A percentile compares a stretch with the other conserved stretches of the same genome.
These are phyloP conservation scores for Letharia columbiana DNA, from an alignment of 495 filamentous ascomycete genomes.

Conservation along the genomic window DNA sequence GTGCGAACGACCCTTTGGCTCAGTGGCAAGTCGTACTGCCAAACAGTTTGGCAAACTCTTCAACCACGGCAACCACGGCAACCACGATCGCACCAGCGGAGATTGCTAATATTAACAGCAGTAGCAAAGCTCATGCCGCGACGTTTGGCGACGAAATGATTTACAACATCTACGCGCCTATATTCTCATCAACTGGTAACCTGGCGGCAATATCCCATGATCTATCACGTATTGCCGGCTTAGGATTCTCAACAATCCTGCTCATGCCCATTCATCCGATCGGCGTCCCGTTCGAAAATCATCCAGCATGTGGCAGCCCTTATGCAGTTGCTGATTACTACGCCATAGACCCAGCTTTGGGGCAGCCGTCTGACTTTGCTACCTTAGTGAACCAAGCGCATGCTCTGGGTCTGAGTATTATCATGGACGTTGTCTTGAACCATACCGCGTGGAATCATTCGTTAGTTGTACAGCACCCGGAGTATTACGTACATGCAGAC, in stretches of 20 bases:
- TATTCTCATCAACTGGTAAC: conserved; percentile 6
- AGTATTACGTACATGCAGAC: conserved; percentile 5
- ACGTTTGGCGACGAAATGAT: not conserved
- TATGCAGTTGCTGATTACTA: conserved; percentile 8
- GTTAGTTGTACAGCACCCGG: not conserved
- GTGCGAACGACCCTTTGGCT: conserved; percentile 2
- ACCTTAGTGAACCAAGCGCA: conserved; percentile 1
- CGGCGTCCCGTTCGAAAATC: not conserved
- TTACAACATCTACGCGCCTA: conserved; percentile 7
- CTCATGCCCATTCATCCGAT: conserved; percentile 7
- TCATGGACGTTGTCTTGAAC: conserved; percentile 11
- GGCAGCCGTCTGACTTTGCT: not conserved
- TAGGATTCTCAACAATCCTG: conserved; percentile 8
- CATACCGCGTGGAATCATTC: conserved; percentile 10
- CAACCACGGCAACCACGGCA: too few species aligned
- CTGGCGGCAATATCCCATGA: not conserved
- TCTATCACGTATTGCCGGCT: not conserved
- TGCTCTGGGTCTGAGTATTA: conserved; percentile 4
- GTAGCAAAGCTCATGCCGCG: not conserved
- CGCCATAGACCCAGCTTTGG: conserved; percentile 8
- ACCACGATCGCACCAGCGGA: not conserved
- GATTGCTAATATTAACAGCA: not conserved
- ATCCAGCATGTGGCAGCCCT: conserved; percentile 8
- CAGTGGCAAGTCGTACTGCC: not conserved
- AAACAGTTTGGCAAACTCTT: not conserved